phyloP scores from a whole-genome alignment of 2,329 filamentous ascomycete species.

The Epichloe sibirici region DNA sequence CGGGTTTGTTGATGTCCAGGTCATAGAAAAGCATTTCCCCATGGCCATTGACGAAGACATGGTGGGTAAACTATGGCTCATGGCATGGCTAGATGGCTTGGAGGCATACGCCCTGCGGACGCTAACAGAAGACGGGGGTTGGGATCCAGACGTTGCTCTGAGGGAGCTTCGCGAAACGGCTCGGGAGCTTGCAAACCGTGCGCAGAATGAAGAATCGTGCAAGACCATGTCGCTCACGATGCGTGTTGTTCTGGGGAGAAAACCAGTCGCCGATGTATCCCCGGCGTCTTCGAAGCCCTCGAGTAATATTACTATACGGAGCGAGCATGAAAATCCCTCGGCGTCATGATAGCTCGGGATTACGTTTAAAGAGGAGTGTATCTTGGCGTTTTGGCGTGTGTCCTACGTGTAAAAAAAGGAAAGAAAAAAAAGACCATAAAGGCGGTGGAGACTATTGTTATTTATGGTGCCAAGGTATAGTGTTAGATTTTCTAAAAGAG shows the following conservation, averaged over 20 bases:
- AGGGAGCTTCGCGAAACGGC: conserved; percentile 33
- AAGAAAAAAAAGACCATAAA: no score
- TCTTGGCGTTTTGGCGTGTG: no score
- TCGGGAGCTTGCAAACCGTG: conserved; percentile 34
- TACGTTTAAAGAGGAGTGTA: no score
- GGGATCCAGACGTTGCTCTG: conserved; percentile 37
- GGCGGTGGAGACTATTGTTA: no score
- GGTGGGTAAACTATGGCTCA: conserved; percentile 41
- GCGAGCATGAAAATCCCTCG: background rate
- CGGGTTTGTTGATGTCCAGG: conserved; percentile 39
- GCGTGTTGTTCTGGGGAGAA: conserved; percentile 36
- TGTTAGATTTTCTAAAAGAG: no score
- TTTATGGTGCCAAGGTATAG: no score
- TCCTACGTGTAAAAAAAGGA: no score
- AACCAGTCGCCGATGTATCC: conserved; percentile 24
- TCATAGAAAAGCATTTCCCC: conserved; percentile 35
- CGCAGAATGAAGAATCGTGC: conserved; percentile 31
- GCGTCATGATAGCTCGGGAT: background rate
- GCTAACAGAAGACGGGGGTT: conserved; percentile 40
- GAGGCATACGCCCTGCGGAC: conserved; percentile 37
- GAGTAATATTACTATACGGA: background rate
- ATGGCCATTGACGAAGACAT: conserved; percentile 32
- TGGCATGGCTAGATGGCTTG: conserved; percentile 36
- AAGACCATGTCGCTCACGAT: conserved; percentile 34
- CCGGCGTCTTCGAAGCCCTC: background rate